Evolutionary conservation across 495 filamentous ascomycete species (phyloP).

Genomic region (Xylaria grammica): DNA sequence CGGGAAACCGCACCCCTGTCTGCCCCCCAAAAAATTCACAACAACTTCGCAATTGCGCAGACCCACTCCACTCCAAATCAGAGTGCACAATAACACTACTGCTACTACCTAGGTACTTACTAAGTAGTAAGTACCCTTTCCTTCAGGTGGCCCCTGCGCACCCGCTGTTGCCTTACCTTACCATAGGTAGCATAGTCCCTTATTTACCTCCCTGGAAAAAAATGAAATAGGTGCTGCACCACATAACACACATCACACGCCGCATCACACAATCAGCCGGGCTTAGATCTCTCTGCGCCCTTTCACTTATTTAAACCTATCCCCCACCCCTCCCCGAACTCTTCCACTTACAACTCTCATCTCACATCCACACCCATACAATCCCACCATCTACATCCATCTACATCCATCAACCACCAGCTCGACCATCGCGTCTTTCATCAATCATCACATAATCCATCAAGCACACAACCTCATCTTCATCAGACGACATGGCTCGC

Average conservation of each 20-base stretch:
- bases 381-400: slow-evolving; percentile 47
- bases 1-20: slow-evolving; percentile 42
- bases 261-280: slow-evolving; percentile 51
- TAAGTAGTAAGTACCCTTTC: not conserved
- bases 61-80: slow-evolving; percentile 6
- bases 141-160: slow-evolving; percentile 3
- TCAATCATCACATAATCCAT: slow-evolving; percentile 52
- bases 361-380: slow-evolving; percentile 38
- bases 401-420: slow-evolving; percentile 38
- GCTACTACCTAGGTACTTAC: not conserved
- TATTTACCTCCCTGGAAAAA: too few relatives aligned
- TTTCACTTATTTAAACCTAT: slow-evolving; percentile 52
- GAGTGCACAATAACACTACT: not conserved
- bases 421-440: slow-evolving; percentile 45
- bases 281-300: slow-evolving; percentile 28
- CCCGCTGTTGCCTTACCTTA: not conserved
- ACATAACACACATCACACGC: too few relatives aligned
- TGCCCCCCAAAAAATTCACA: slow-evolving; percentile 36
- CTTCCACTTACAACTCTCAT: slow-evolving; percentile 40
- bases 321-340: slow-evolving; percentile 49
- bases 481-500: slow-evolving; percentile 83
- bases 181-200: too few relatives aligned
- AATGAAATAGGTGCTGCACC: too few relatives aligned
- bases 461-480: slow-evolving; percentile 47
- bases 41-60: slow-evolving; percentile 25